Evolutionary conservation across 2,329 filamentous ascomycete genomes (phyloP).

Genomic region (Aspergillus japonicus): DNA sequence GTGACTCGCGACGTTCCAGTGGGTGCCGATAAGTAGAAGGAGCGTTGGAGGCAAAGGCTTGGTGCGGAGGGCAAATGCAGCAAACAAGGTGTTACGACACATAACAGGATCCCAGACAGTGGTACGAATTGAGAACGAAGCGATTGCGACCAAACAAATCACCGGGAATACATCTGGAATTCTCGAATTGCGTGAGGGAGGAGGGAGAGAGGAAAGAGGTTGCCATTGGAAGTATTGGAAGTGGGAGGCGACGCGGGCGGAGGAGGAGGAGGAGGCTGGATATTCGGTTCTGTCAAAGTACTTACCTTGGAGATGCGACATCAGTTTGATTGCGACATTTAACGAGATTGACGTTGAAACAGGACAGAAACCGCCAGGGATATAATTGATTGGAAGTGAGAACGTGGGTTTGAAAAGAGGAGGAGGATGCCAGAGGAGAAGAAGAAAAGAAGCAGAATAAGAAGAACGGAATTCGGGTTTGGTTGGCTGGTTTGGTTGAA

Average conservation of each 20-base stretch:
- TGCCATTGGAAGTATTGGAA: neutral
- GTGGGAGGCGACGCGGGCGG: neutral
- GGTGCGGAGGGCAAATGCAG: slow-evolving; percentile 17
- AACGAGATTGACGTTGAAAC: neutral
- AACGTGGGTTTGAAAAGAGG: neutral
- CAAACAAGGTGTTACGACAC: slow-evolving; percentile 23
- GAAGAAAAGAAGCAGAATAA: slow-evolving; percentile 10
- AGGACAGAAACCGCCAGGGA: neutral
- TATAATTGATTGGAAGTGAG: neutral
- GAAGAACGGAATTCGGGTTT: neutral
- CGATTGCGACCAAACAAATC: neutral
- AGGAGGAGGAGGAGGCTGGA: neutral
- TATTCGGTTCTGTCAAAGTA: neutral
- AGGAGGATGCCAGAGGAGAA: neutral
- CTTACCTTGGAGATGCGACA: slow-evolving; percentile 24
- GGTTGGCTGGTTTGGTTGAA: neutral
- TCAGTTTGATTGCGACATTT: slow-evolving; percentile 10
- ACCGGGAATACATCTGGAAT: neutral
- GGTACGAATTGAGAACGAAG: neutral
- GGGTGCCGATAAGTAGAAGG: slow-evolving; percentile 15
- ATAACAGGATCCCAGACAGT: neutral
- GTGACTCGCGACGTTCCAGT: slow-evolving; percentile 4
- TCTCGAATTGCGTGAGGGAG: neutral
- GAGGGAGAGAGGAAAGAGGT: neutral
- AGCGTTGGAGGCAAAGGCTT: slow-evolving; percentile 24